Base-by-base conservation (phyloP, 192 early-diverging fungal genomes). In the Backusella luteola region DNA sequence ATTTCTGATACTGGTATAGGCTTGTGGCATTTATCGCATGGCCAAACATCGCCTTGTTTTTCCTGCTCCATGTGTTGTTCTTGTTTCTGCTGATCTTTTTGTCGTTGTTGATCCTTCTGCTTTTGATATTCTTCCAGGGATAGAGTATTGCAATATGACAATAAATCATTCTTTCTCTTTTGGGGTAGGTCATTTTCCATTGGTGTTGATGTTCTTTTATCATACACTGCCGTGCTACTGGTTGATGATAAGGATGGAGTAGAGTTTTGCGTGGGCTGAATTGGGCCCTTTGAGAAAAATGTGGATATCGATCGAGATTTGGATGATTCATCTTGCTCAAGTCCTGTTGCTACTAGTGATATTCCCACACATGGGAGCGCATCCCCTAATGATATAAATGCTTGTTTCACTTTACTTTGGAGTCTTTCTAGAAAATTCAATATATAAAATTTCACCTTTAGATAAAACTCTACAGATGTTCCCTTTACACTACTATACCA, bases 1-100 rank as follows among this genome's bases (percentile, higher is more conserved):
- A 80, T 29, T 59, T 81, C 29, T 3, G 68, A 15, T 14, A 38
- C 8, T 0, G 75, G 38, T 32, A 85, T 79, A 23, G 42, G 41
- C 46, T 81, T 32, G 46, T 75, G 21, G 23, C 85, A 85, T 66
- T 75, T 38, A 46, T 74, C 80, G 78, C 74, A 72, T 34, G 46
- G 49, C 82, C 79, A 71, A 21, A 41, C 17, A 23, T 78, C 35
- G 23, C 21, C 2, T 8, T 74, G 26, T 21, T 46, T 32, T 19
- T 9, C 23, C 8, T 63, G 56, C 26, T 49, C 11, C 1, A 0
- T 63, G 2, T 9, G 4, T 53, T 53, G 52, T 53, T 53, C 52
- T 21, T 53, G 21, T 59, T 59, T 17, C 21, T 59, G 53, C 23
- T 26, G 53, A 49, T 49, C 46, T 49, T n/a, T n/a, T 35, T 21